Conservation (phyloP, 495 filamentous ascomycete species). For the Hyphodiscus hymeniophilus region DNA sequence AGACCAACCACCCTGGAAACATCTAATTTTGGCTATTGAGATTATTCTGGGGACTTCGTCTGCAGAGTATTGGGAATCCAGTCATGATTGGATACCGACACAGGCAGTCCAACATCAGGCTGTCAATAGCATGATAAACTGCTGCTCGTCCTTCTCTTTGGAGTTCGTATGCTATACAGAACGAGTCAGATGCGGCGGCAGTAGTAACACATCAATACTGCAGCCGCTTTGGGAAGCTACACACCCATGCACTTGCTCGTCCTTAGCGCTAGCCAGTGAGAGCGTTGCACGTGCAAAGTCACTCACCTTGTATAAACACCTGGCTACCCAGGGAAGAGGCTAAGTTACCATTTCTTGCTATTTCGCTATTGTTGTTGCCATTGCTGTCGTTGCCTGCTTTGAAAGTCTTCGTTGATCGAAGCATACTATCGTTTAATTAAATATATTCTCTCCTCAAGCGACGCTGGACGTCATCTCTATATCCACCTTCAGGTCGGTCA, state of each 20-base stretch:
- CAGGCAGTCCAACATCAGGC: neutral
- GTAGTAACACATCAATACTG: neutral
- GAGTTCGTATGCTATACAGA: neutral
- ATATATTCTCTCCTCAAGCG: constrained; percentile 17
- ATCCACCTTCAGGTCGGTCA: constrained; percentile 6
- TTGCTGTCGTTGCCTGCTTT: constrained; percentile 18
- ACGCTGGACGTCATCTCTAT: constrained; percentile 35
- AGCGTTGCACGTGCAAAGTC: constrained; percentile 8
- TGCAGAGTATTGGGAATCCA: neutral
- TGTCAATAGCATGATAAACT: constrained; percentile 13
- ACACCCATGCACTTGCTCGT: constrained; percentile 8
- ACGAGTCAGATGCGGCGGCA: constrained; percentile 4
- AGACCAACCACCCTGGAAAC: neutral
- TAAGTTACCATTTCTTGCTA: constrained; percentile 18
- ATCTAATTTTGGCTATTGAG: constrained; percentile 18
- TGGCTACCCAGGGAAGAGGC: constrained; percentile 20
- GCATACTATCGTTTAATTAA: constrained; percentile 24
- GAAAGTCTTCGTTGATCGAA: constrained; percentile 33
- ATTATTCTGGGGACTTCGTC: constrained; percentile 12
- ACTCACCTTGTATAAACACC: constrained; percentile 24
- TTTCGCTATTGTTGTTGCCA: constrained; percentile 19
- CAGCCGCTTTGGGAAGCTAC: constrained; percentile 4
- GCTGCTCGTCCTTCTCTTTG: constrained; percentile 5
- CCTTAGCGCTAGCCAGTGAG: constrained; percentile 17
- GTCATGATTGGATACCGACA: constrained; percentile 13